A percentile compares a stretch with the other conserved stretches of the same genome.
Evolutionary conservation across 805 yeast species (phyloP).

Genomic region (Komagataella pastoris): DNA sequence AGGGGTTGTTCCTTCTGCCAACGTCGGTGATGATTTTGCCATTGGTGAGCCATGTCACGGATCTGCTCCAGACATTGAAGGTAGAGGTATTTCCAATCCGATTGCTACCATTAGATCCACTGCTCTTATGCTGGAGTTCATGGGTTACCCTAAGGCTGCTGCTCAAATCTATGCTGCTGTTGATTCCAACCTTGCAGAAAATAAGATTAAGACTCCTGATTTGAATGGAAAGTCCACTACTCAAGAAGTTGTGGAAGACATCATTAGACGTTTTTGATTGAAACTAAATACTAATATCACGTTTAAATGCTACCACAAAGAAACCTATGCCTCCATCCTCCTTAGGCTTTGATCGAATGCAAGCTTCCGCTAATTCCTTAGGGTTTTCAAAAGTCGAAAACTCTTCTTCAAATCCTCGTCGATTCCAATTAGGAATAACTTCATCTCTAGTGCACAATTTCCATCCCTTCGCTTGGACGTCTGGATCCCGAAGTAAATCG

Average conservation of each 20-base stretch:
- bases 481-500: constrained; percentile 54
- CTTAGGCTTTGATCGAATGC: constrained; percentile 75
- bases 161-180: constrained; percentile 89
- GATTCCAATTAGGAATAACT: constrained; percentile 78
- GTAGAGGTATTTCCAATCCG: constrained; percentile 89
- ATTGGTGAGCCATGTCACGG: constrained; percentile 99
- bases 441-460: constrained; percentile 36
- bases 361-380: constrained; percentile 60
- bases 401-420: constrained; percentile 70
- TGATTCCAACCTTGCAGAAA: constrained; percentile 80
- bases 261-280: constrained; percentile 38
- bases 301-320: constrained; percentile 86
- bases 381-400: constrained; percentile 39
- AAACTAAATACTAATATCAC: constrained; percentile 11
- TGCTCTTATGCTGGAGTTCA: constrained; percentile 93
- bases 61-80: constrained; percentile 97
- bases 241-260: constrained; percentile 76
- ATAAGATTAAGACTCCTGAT: constrained; percentile 79
- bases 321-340: constrained; percentile 98
- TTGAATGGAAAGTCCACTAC: constrained; percentile 86
- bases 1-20: constrained; percentile 97
- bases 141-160: constrained; percentile 85
- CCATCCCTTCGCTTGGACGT: constrained; percentile 68
- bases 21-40: constrained; percentile 91
- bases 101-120: constrained; percentile 97